Conservation (phyloP, 305 asterid species). For the Solanum aculeatissimum region DNA sequence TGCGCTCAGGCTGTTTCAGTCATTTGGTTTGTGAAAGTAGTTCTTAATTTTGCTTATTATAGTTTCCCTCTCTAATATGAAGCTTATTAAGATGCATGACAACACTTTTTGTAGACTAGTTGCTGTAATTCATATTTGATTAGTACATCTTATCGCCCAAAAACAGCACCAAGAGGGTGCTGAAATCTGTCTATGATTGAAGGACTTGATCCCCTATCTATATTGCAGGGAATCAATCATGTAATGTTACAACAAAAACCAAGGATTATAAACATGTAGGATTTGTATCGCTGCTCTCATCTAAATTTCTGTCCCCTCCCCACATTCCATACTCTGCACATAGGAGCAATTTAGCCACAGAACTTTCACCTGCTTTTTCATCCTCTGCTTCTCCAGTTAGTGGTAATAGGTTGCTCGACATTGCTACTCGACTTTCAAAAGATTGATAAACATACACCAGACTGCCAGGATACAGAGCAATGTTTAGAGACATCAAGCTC, state of each 20-base stretch:
- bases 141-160: background rate
- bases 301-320: background rate
- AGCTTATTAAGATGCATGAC: background rate
- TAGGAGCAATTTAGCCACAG: background rate
- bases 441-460: background rate
- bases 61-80: background rate
- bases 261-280: background rate
- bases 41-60: background rate
- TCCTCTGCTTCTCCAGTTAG: background rate
- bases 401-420: background rate
- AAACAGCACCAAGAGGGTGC: background rate
- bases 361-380: background rate
- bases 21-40: background rate
- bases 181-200: background rate
- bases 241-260: background rate
- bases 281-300: background rate
- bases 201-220: background rate
- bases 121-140: background rate
- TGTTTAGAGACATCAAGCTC: background rate
- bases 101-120: background rate
- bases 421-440: background rate
- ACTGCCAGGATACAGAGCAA: background rate
- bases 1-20: conserved; percentile 8
- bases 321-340: background rate
- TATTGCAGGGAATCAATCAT: background rate